Evolutionary conservation across 306 rosid genomes (phyloP), one percentile per base, ranked within the genome.

Genomic region (Vachellia collinsii): DNA sequence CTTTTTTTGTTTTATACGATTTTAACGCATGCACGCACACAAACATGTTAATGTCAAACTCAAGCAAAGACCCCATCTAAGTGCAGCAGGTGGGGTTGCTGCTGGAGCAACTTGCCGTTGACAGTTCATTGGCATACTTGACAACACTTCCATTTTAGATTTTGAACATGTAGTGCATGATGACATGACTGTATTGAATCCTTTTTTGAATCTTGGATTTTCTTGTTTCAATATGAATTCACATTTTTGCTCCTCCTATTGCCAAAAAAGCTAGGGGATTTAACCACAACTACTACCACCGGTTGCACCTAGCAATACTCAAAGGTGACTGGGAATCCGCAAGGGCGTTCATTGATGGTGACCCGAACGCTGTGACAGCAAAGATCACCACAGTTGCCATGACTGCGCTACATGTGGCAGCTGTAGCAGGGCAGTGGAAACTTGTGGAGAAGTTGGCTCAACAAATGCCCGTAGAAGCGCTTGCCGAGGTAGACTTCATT

Each of bases 261-360:
- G 67, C 61, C 63, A 17, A 80, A 4, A 17, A 82, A 85, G 88
- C 77, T 58, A 79, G 83, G 82, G 83, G 79, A 80, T 87, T 87
- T 19, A 69, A 87, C 74, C 72, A 79, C 81, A 76, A 58, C 23
- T 75, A 83, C 84, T 88, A 86, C 86, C 85, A 51, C 42, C 85
- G 86, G 10, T 61, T 90, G 76, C 88, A 88, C 80, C 9, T 48
- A 61, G 87, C 92, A 22, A 77, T 86, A 75, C 42, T 75, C 77
- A 78, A 81, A 54, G 92, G 92, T 17, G 88, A 88, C 37, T 90
- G 94, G 94, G 66, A 81, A 74, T 37, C 67, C 11, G 82, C 88
- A 13, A 77, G 50, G 61, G 64, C 70, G 19, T 85, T 88, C 83
- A 37, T 90, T 5, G 83, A 85, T 19, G 20, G 34, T 0, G 80